Evolutionary conservation across 2,329 filamentous ascomycete genomes (phyloP).

Genomic region (Pseudovirgaria hyperparasitica): DNA sequence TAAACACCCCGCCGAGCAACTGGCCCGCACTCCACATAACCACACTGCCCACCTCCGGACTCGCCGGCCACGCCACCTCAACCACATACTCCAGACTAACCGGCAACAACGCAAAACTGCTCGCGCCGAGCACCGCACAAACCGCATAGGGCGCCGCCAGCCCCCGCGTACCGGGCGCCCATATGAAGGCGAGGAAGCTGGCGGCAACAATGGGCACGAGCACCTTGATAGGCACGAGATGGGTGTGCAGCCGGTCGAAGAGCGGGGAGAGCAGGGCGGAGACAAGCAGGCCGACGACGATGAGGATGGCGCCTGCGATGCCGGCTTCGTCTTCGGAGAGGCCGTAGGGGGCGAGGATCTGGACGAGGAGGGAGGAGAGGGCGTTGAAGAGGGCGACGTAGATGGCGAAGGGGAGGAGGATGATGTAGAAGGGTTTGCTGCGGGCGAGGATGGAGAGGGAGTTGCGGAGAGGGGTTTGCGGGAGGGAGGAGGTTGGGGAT

Average conservation of each 20-base stretch:
- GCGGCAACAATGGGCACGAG: conserved; percentile 61
- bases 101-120: conserved; percentile 69
- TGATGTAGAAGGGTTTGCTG: conserved; percentile 64
- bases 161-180: conserved; percentile 53
- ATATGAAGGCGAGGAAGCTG: conserved; percentile 68
- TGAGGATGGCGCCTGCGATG: conserved; percentile 78
- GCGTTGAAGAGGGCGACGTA: conserved; percentile 94
- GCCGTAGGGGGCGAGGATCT: conserved; percentile 76
- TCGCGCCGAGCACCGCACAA: conserved; percentile 63
- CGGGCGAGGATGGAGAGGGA: conserved; percentile 35
- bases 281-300: conserved; percentile 70
- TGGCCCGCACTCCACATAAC: conserved; percentile 82
- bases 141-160: conserved; percentile 62
- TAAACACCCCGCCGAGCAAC: conserved; percentile 71
- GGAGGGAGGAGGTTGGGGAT: conserved; percentile 50
- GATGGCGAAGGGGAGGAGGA: conserved; percentile 67
- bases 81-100: conserved; percentile 77
- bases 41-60: conserved; percentile 72
- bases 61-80: conserved; percentile 76
- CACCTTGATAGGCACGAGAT: conserved; percentile 58
- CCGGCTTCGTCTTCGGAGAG: conserved; percentile 76
- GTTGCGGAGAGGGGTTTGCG: conserved; percentile 37
- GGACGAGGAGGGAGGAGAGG: conserved; percentile 75
- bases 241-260: conserved; percentile 73
- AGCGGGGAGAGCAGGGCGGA: conserved; percentile 69